phyloP scores from a whole-genome alignment of 305 asterid species.

The Fraxinus latifolia region DNA sequence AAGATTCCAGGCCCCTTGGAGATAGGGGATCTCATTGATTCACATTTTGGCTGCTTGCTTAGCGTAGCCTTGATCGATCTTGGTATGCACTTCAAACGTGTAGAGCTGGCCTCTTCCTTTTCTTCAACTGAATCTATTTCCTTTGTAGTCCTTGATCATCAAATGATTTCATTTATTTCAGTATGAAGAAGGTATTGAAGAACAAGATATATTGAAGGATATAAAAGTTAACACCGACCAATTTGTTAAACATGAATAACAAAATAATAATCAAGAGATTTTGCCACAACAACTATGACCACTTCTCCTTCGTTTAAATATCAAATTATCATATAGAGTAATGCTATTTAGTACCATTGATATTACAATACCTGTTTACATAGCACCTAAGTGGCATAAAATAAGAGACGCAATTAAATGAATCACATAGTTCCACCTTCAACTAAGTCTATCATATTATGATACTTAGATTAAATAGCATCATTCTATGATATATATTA shows the following conservation, averaged over 20 bases:
- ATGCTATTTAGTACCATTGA: no score
- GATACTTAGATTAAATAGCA: no score
- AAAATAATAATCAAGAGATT: not conserved
- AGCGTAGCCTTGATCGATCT: constrained; percentile 67
- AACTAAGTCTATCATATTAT: no score
- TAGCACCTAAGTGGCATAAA: no score
- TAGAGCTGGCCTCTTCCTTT: constrained; percentile 46
- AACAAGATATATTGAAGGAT: not conserved
- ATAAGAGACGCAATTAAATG: no score
- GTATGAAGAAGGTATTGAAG: not conserved
- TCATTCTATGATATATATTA: not conserved
- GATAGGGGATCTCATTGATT: constrained; percentile 80
- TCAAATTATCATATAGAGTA: no score
- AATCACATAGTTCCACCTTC: no score
- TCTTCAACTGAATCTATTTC: constrained; percentile 52
- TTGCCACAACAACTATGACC: not conserved
- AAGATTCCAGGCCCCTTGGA: constrained; percentile 82
- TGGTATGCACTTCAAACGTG: constrained; percentile 75
- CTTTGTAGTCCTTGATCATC: constrained; percentile 49
- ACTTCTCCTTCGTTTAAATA: not conserved
- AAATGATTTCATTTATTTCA: constrained; percentile 10
- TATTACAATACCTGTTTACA: no score
- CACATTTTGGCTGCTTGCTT: constrained; percentile 76
- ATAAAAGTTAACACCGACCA: no score
- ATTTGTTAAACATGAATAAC: no score